phyloP scores from a whole-genome alignment of 371 early-diverging fungal genomes.

The Funneliformis caledonium region DNA sequence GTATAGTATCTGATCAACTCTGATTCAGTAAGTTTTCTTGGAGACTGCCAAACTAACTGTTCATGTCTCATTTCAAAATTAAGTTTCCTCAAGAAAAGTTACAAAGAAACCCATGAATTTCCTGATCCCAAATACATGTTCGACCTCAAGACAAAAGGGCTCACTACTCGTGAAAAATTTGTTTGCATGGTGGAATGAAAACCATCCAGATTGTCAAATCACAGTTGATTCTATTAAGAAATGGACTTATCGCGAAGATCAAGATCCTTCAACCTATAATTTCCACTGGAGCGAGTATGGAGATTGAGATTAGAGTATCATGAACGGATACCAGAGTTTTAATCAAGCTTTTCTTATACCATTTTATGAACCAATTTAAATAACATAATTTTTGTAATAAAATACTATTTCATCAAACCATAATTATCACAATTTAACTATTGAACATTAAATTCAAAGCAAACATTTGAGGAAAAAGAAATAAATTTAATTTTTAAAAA shows the following conservation, averaged over 20 bases:
- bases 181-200: constrained; percentile 22
- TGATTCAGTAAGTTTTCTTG: constrained; percentile 27
- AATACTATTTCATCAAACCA: constrained; percentile 3
- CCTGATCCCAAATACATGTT: constrained; percentile 27
- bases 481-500: too few species aligned
- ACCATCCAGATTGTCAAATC: constrained; percentile 17
- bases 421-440: constrained; percentile 5
- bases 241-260: constrained; percentile 34
- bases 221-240: constrained; percentile 26
- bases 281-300: background rate
- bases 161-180: constrained; percentile 23
- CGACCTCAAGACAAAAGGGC: constrained; percentile 14
- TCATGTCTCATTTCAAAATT: constrained; percentile 26
- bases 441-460: background rate
- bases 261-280: constrained; percentile 19
- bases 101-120: constrained; percentile 22
- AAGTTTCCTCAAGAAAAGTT: constrained; percentile 13
- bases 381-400: background rate
- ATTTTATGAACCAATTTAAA: background rate
- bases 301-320: constrained; percentile 16
- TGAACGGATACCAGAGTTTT: constrained; percentile 1
- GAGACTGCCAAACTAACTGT: background rate
- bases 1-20: constrained; percentile 18
- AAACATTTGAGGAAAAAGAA: too few species aligned
- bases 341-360: constrained; percentile 13